A percentile compares a stretch with the other conserved stretches of the same genome.
Evolutionary conservation across 768 basidiomycete species (phyloP).

Genomic region (Suillus lakei): DNA sequence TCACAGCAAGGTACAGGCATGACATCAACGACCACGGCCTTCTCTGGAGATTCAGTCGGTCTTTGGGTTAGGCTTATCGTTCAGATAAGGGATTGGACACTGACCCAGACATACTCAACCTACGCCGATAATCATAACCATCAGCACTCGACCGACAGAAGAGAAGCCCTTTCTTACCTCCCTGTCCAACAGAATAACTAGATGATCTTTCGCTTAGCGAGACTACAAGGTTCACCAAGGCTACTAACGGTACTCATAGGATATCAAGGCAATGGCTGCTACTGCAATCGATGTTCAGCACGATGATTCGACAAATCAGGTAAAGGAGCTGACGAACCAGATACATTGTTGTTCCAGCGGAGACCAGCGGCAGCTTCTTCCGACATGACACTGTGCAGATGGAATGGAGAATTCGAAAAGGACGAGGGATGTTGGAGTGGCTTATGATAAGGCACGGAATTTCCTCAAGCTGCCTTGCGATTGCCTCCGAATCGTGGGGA

Average conservation of each 20-base stretch:
- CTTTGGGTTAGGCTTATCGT: neutral
- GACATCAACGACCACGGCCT: conserved; percentile 2
- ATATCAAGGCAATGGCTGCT: neutral
- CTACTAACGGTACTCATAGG: conserved; percentile 5
- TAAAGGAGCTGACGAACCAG: neutral
- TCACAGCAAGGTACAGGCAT: conserved; percentile 2
- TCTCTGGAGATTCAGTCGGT: neutral
- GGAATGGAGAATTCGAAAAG: neutral
- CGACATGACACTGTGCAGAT: neutral
- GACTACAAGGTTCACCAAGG: neutral
- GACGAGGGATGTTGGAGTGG: neutral
- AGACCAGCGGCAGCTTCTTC: neutral
- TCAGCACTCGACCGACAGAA: neutral
- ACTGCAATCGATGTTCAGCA: neutral
- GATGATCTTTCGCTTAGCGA: neutral
- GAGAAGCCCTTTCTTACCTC: neutral
- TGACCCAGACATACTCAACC: conserved; percentile 4
- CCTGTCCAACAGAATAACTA: neutral
- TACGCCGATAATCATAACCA: neutral
- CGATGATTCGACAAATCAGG: neutral
- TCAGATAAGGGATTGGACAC: neutral
- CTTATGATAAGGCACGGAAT: neutral
- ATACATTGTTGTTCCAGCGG: neutral
- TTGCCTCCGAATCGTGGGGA: neutral
- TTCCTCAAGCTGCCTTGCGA: neutral